These are phyloP conservation scores for Phytophthora kernoviae DNA, from an alignment of 352 stramenopile genomes.

Conservation along the genomic window DNA sequence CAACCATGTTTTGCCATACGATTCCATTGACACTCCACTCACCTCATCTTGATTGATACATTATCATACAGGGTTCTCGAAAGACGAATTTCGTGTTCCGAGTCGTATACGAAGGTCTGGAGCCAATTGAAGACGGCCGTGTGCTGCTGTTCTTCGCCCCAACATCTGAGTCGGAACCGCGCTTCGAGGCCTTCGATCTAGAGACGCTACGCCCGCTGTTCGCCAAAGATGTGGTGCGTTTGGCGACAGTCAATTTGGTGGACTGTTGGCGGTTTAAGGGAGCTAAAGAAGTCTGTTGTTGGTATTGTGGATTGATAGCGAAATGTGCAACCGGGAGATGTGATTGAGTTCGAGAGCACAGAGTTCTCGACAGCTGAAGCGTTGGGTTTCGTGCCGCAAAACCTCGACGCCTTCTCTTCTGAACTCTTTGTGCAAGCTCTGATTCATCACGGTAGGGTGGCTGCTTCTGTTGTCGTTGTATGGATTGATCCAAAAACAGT, in stretches of 20 bases:
- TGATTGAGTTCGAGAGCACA: slow-evolving; percentile 71
- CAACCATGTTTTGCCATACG: too few relatives aligned
- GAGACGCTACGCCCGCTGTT: slow-evolving; percentile 65
- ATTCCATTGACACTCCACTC: neutral
- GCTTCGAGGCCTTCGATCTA: slow-evolving; percentile 63
- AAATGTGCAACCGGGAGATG: slow-evolving; percentile 52
- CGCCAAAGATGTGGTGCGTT: slow-evolving; percentile 62
- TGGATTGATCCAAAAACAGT: neutral
- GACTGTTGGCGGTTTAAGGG: too few relatives aligned
- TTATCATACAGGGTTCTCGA: slow-evolving; percentile 39
- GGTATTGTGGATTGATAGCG: slow-evolving; percentile 25
- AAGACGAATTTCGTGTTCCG: slow-evolving; percentile 59
- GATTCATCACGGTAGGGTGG: slow-evolving; percentile 57
- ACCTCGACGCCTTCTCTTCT: slow-evolving; percentile 47
- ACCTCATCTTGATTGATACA: slow-evolving; percentile 4
- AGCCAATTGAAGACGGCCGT: slow-evolving; percentile 46
- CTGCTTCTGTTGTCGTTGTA: too few relatives aligned
- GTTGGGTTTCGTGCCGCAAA: slow-evolving; percentile 63
- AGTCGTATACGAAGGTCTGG: slow-evolving; percentile 46
- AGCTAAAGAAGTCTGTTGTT: too few relatives aligned
- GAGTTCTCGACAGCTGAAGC: slow-evolving; percentile 62
- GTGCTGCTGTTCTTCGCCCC: slow-evolving; percentile 74
- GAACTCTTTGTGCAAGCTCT: slow-evolving; percentile 69
- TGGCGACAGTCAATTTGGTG: too few relatives aligned
- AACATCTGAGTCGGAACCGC: slow-evolving; percentile 40